Conservation (phyloP, 208 protist species). For the Balamuthia mandrillaris region DNA sequence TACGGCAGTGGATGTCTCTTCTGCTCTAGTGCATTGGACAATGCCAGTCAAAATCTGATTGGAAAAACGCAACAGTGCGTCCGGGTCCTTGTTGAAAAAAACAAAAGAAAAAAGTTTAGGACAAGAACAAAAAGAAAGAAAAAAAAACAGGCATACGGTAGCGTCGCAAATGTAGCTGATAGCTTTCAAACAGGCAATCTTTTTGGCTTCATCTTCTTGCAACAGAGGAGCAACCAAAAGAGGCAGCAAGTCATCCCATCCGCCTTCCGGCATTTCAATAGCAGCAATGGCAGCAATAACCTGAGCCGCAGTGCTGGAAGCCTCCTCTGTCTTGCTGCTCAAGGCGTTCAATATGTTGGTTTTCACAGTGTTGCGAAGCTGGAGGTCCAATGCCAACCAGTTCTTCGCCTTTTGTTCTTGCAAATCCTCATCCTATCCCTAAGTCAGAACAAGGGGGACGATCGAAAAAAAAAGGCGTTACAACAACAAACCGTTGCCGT, state of each 20-base stretch:
- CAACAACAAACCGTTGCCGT: conserved; percentile 69
- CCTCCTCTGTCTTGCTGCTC: conserved; percentile 72
- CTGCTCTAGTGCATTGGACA: conserved; percentile 78
- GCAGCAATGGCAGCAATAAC: conserved; percentile 29
- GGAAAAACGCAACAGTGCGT: conserved; percentile 60
- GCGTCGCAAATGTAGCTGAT: conserved; percentile 96
- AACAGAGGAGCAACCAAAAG: conserved; percentile 61
- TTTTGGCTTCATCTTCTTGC: conserved; percentile 69
- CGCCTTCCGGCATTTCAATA: neutral
- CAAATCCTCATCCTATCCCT: neutral
- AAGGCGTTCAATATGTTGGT: conserved; percentile 78
- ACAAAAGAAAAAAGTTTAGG: neutral
- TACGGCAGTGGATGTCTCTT: conserved; percentile 75
- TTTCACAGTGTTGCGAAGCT: too few relatives aligned
- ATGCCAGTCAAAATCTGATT: conserved; percentile 86
- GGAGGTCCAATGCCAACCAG: too few relatives aligned
- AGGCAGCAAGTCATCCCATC: neutral
- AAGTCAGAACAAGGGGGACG: neutral
- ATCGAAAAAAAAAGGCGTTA: conserved; percentile 52
- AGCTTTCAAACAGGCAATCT: conserved; percentile 87
- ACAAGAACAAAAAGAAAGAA: conserved; percentile 11
- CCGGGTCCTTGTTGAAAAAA: conserved; percentile 39
- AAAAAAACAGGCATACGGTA: conserved; percentile 69
- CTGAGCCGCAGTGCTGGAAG: conserved; percentile 87
- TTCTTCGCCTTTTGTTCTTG: too few relatives aligned